Percentiles rank a stretch among this genome's conserved stretches.
phyloP scores from a whole-genome alignment of 441 rosid genomes.

The Eutrema salsugineum region DNA sequence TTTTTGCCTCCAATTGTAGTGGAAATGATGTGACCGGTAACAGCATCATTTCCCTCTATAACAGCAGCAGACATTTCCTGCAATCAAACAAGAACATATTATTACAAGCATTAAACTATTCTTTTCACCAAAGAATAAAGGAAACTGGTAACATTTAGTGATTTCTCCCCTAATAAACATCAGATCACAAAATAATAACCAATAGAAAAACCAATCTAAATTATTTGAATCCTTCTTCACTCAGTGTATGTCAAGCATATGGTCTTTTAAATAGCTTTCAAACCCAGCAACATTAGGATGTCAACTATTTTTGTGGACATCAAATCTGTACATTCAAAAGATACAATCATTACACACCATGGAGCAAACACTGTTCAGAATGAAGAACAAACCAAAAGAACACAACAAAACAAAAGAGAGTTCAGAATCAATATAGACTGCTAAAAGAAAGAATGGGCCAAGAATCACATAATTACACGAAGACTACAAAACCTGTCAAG shows the following conservation, averaged over 20 bases:
- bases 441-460: background rate
- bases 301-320: constrained; percentile 22
- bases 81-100: constrained; percentile 1
- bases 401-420: constrained; percentile 4
- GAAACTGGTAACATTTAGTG: background rate
- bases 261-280: too few species aligned
- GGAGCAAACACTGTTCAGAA: constrained; percentile 24
- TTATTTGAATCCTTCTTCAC: background rate
- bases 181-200: background rate
- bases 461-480: constrained; percentile 1
- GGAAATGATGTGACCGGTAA: constrained; percentile 66
- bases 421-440: background rate
- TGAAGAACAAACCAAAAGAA: constrained; percentile 26
- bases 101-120: background rate
- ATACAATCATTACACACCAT: constrained; percentile 2
- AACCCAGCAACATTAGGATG: constrained; percentile 19
- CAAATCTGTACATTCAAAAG: background rate
- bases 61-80: constrained; percentile 63
- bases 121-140: constrained; percentile 5
- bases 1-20: constrained; percentile 73
- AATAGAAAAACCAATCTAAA: background rate
- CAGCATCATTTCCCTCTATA: constrained; percentile 49
- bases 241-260: background rate
- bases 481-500: constrained; percentile 6
- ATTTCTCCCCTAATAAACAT: background rate